Evolutionary conservation across 805 yeast genomes (phyloP).

Genomic region (Metschnikowia lachancei): DNA sequence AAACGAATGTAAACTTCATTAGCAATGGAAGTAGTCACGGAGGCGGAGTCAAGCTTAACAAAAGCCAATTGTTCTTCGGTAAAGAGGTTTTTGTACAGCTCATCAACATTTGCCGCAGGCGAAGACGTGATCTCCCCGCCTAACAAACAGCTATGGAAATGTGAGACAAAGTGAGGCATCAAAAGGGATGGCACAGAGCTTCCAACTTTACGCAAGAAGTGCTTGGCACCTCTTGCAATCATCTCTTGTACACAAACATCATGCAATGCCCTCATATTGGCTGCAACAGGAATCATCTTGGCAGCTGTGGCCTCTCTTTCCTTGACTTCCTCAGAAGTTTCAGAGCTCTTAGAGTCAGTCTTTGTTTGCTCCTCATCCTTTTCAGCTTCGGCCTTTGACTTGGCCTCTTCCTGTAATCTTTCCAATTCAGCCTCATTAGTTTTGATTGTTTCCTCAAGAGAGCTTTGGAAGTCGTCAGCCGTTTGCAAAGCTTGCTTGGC

Average conservation of each 20-base stretch:
- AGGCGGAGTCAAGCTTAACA: constrained; percentile 44
- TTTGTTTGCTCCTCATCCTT: constrained; percentile 2
- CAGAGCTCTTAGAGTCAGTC: constrained; percentile 25
- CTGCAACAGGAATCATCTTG: constrained; percentile 40
- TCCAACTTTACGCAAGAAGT: constrained; percentile 55
- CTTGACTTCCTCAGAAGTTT: constrained; percentile 25
- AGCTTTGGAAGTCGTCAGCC: constrained; percentile 16
- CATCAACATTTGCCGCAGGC: constrained; percentile 45
- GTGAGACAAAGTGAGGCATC: constrained; percentile 60
- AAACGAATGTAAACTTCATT: constrained; percentile 59
- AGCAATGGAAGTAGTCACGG: constrained; percentile 45
- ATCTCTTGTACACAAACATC: constrained; percentile 60
- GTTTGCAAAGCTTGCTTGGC: constrained; percentile 36
- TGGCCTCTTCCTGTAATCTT: constrained; percentile 18
- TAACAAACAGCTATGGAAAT: constrained; percentile 67
- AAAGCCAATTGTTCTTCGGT: constrained; percentile 41
- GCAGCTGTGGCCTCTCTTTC: constrained; percentile 33
- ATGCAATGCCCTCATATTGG: constrained; percentile 48
- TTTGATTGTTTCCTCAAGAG: constrained; percentile 23
- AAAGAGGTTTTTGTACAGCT: constrained; percentile 41
- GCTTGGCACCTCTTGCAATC: constrained; percentile 77
- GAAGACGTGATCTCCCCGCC: constrained; percentile 46
- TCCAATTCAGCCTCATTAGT: constrained; percentile 28
- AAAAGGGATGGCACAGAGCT: constrained; percentile 49
- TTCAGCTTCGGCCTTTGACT: not conserved